Conservation (phyloP, 306 rosid species). For the Lathyrus sativus region DNA sequence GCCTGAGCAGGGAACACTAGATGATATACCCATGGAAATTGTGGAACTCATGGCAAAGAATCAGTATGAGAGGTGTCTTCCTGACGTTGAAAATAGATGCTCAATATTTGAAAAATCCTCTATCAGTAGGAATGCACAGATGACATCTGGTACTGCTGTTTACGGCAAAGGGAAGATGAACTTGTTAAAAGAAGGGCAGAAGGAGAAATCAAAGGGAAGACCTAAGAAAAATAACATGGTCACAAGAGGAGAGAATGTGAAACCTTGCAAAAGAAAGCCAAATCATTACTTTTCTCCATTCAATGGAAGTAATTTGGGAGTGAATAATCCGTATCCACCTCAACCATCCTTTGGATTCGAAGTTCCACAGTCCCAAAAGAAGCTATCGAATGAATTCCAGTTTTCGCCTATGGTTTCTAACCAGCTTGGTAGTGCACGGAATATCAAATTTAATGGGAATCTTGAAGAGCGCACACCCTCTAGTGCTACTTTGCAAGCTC, state of each 20-base stretch:
- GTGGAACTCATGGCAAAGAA: conserved; percentile 88
- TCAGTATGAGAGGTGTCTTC: conserved; percentile 83
- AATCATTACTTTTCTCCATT: conserved; percentile 54
- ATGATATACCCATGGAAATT: conserved; percentile 94
- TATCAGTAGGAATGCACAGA: conserved; percentile 51
- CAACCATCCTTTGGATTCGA: conserved; percentile 47
- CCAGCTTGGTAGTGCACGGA: conserved; percentile 55
- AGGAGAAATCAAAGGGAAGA: conserved; percentile 52
- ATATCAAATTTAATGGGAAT: conserved; percentile 53
- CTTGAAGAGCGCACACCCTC: conserved; percentile 55
- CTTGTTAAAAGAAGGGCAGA: conserved; percentile 49
- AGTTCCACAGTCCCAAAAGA: conserved; percentile 61
- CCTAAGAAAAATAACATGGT: conserved; percentile 45
- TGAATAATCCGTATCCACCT: conserved; percentile 52
- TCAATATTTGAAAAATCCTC: conserved; percentile 43
- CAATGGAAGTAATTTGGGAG: conserved; percentile 42
- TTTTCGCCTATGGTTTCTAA: conserved; percentile 56
- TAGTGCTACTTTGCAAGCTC: conserved; percentile 46
- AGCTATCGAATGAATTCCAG: conserved; percentile 56
- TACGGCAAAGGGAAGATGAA: conserved; percentile 47
- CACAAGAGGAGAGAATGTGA: conserved; percentile 49
- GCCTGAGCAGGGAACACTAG: conserved; percentile 62
- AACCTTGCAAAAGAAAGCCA: conserved; percentile 54
- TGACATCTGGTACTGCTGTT: conserved; percentile 41
- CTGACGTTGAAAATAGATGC: conserved; percentile 53